phyloP scores from a whole-genome alignment of 495 filamentous ascomycete genomes.

The Penicillium bovifimosum region DNA sequence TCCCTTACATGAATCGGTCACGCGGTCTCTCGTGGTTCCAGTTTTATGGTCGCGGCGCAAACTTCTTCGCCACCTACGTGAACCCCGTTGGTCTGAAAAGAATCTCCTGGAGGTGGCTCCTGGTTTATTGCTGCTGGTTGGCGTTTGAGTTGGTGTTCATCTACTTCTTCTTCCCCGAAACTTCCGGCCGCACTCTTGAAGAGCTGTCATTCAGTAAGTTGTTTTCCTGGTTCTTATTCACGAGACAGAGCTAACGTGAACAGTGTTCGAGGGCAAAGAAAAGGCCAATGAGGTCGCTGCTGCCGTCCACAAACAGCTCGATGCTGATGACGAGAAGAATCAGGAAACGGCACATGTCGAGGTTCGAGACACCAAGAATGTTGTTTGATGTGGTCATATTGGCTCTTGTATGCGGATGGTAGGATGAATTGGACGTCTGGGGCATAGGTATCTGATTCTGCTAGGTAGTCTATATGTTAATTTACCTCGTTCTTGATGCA shows the following conservation, averaged over 20 bases:
- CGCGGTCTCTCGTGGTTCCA: constrained; percentile 60
- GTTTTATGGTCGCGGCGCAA: constrained; percentile 51
- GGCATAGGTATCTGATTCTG: background rate
- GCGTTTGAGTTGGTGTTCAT: constrained; percentile 53
- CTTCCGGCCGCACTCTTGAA: constrained; percentile 55
- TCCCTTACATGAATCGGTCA: constrained; percentile 56
- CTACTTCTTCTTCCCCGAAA: constrained; percentile 63
- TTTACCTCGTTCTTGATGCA: too few species aligned
- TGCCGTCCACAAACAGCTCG: too few species aligned
- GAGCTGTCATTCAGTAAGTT: constrained; percentile 49
- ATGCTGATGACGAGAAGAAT: too few species aligned
- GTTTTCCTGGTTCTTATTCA: too few species aligned
- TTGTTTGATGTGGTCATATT: too few species aligned
- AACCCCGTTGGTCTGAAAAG: constrained; percentile 56
- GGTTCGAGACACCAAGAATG: too few species aligned
- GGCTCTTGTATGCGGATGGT: too few species aligned
- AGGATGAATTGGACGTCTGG: too few species aligned
- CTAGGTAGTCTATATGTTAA: background rate
- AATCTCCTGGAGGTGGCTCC: constrained; percentile 58
- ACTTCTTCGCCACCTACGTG: constrained; percentile 57
- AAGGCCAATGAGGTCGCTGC: too few species aligned
- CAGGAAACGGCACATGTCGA: too few species aligned
- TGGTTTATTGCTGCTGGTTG: constrained; percentile 59
- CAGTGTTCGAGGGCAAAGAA: too few species aligned
- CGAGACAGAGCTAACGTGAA: too few species aligned